Evolutionary conservation across 2,329 filamentous ascomycete species (phyloP), one percentile per base, ranked within the genome.

Genomic region (Xylaria sp.): DNA sequence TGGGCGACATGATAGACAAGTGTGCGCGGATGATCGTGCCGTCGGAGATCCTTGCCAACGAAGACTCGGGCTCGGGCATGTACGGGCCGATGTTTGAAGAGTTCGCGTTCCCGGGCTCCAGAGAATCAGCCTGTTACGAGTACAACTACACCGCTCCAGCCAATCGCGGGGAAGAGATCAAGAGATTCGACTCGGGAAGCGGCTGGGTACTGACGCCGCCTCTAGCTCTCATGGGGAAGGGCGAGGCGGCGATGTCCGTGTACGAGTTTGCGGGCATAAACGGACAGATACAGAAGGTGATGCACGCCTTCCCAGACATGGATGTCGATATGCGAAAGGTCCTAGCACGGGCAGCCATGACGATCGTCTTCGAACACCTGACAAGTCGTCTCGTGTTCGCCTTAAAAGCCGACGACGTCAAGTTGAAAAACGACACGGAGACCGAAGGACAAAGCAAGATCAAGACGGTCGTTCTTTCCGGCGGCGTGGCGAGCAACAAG

Each of bases 1-100:
- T 97, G 65, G 96, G 96, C 55, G 93, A 97, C 79, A 88, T 92
- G 73, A 83, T 99, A 38, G 96, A 99, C 82, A 97, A 98, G 80
- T 86, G 89, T 64, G 94, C 93, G 7, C 88, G 96, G 53, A 83
- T 85, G 17, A 88, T 97, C 64, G 80, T 98, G 0, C 95, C 94
- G 0, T 29, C 80, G 0, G 63, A 65, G 36, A 31, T 62, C 0
- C 70, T 89, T 2, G 78, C 95, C 25, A 79, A 84, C 20, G 76
- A 77, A 0, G 83, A 84, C 42, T 83, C 82, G 47, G n/a, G 33
- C 6, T 86, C 87, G 72, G 90, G 92, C 60, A 93, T 93, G 84
- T 98, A 96, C 80, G 96, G 90, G 3, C 89, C 89, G 31, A 79
- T 90, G 20, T 86, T 99, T 20, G 95, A 98, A 76, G 72, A 83